These are phyloP conservation scores for Amphibolis antarctica DNA, from an alignment of 106 monocot species.

Conservation along the genomic window DNA sequence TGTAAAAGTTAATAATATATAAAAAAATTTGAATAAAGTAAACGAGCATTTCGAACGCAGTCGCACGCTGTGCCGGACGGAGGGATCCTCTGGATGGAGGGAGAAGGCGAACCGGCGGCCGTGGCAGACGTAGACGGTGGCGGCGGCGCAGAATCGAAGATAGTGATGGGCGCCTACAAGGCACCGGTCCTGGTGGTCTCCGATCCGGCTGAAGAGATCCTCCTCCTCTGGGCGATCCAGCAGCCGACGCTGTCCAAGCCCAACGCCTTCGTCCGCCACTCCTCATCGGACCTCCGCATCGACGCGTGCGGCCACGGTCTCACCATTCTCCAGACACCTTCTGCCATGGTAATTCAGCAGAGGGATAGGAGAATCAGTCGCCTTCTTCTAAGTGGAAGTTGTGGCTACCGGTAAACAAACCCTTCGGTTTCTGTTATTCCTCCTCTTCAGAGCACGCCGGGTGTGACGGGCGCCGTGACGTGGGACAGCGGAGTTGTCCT, in stretches of 20 bases:
- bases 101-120: neutral
- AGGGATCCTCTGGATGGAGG: neutral
- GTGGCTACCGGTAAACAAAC: neutral
- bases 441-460: conserved; percentile 55
- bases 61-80: too few species aligned
- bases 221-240: conserved; percentile 62
- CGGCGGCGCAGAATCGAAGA: neutral
- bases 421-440: neutral
- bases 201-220: conserved; percentile 55
- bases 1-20: too few species aligned
- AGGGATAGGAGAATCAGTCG: neutral
- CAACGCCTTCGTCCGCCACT: conserved; percentile 73
- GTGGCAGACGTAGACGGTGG: neutral
- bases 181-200: conserved; percentile 25
- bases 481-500: conserved; percentile 96
- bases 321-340: conserved; percentile 71
- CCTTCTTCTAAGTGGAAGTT: neutral
- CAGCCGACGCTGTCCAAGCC: conserved; percentile 49
- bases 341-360: conserved; percentile 43
- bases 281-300: conserved; percentile 39
- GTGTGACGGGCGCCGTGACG: conserved; percentile 92
- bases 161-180: conserved; percentile 34
- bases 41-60: too few species aligned
- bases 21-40: too few species aligned
- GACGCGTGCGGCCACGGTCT: conserved; percentile 70